These are phyloP conservation scores for Stenogyne calaminthoides DNA, from an alignment of 305 asterid genomes.

Conservation along the genomic window DNA sequence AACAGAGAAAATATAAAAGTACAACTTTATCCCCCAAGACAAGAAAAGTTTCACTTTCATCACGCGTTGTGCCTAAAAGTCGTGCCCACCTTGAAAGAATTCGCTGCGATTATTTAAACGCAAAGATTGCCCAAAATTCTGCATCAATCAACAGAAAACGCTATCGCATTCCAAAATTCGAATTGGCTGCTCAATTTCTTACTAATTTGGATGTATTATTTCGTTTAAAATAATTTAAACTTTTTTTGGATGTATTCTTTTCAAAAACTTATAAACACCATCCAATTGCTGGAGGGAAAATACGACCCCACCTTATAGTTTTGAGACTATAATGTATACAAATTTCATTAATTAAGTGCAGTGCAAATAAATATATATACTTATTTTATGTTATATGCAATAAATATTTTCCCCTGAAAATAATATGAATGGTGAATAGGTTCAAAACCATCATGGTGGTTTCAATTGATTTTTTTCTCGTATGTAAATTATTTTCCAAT, in stretches of 20 bases:
- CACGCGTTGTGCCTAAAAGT: conserved; percentile 33
- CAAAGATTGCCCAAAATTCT: conserved; percentile 21
- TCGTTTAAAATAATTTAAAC: no score
- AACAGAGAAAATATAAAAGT: background rate
- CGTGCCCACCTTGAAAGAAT: conserved; percentile 23
- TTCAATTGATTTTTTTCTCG: background rate
- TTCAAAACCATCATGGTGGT: no score
- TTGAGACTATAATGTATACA: background rate
- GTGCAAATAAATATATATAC: background rate
- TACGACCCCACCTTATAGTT: background rate
- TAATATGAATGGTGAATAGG: no score
- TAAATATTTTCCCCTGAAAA: no score
- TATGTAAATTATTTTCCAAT: no score
- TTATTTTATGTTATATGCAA: background rate
- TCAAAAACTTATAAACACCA: background rate
- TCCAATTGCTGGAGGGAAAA: conserved; percentile 3
- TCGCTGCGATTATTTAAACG: conserved; percentile 9
- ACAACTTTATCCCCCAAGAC: conserved; percentile 20
- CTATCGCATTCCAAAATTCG: conserved; percentile 19
- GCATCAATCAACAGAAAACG: conserved; percentile 27
- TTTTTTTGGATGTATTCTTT: no score
- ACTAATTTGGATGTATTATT: background rate
- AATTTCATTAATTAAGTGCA: background rate
- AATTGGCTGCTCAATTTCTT: background rate
- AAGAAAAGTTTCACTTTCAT: conserved; percentile 32